Conservation (phyloP, 768 basidiomycete genomes). For the Mycena rebaudengoi region DNA sequence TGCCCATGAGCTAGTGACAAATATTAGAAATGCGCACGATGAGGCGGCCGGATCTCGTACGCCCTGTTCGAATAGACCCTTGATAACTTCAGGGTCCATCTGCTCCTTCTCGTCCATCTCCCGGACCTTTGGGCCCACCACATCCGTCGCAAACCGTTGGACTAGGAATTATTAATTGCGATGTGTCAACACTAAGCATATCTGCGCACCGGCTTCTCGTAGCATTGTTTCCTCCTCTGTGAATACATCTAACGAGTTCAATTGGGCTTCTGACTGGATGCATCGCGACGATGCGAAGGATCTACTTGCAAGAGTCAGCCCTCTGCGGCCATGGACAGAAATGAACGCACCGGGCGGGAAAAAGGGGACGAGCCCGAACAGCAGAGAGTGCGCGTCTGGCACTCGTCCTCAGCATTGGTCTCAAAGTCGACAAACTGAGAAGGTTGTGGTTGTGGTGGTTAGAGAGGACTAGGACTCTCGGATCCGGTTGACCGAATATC, state of each 20-base stretch:
- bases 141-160: slow-evolving; percentile 86
- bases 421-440: too few relatives aligned
- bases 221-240: slow-evolving; percentile 97
- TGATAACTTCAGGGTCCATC: slow-evolving; percentile 90
- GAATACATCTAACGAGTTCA: slow-evolving; percentile 79
- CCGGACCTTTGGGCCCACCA: slow-evolving; percentile 88
- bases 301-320: slow-evolving; percentile 29
- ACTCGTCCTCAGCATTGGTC: slow-evolving; percentile 24
- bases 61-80: slow-evolving; percentile 94
- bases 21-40: neutral
- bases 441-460: too few relatives aligned
- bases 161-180: slow-evolving; percentile 58
- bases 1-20: slow-evolving; percentile 87
- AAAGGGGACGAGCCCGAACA: neutral
- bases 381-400: slow-evolving; percentile 13
- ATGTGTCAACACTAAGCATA: neutral
- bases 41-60: slow-evolving; percentile 53
- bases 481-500: too few relatives aligned
- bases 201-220: slow-evolving; percentile 79
- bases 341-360: slow-evolving; percentile 8
- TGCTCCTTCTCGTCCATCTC: slow-evolving; percentile 98
- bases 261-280: slow-evolving; percentile 35
- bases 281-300: slow-evolving; percentile 48
- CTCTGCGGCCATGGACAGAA: neutral
- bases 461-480: too few relatives aligned